phyloP scores from a whole-genome alignment of 192 early-diverging fungal genomes.

The Podila minutissima region DNA sequence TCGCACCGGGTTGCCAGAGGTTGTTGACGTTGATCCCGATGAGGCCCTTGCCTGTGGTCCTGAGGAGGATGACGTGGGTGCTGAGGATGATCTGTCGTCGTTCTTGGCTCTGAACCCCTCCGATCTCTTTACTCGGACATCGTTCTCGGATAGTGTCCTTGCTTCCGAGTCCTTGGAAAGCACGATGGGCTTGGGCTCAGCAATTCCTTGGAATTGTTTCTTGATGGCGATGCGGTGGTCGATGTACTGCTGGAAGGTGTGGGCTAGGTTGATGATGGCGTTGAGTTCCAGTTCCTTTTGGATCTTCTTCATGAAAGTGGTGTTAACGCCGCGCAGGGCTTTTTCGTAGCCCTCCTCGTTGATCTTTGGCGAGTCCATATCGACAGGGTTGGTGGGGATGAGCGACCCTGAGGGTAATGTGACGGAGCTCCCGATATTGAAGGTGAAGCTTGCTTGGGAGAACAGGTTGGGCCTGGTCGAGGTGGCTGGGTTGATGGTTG shows the following conservation, averaged over 20 bases:
- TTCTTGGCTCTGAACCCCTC: neutral
- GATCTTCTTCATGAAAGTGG: constrained; percentile 24
- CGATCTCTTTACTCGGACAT: neutral
- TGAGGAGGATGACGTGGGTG: no score
- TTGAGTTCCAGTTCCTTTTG: constrained; percentile 25
- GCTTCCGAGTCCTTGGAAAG: neutral
- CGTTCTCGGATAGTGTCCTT: neutral
- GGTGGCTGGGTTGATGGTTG: neutral
- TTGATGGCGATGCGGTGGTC: constrained; percentile 13
- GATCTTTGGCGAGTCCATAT: neutral
- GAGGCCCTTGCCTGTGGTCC: neutral
- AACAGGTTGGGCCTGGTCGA: neutral
- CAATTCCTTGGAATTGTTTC: constrained; percentile 9
- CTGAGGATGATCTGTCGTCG: neutral
- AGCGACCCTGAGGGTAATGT: neutral
- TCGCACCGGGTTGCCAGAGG: constrained; percentile 2
- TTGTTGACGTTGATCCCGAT: neutral
- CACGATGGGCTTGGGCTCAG: constrained; percentile 12
- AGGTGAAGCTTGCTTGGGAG: constrained; percentile 19
- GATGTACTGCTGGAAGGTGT: constrained; percentile 22
- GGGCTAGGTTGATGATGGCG: constrained; percentile 21
- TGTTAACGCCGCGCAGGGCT: constrained; percentile 22
- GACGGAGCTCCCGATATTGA: constrained; percentile 39
- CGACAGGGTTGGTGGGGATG: neutral
- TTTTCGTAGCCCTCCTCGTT: constrained; percentile 28